Evolutionary conservation across 108 stramenopile genomes (phyloP), one percentile per base, ranked within the genome.

Genomic region (Fragilaria radians): DNA sequence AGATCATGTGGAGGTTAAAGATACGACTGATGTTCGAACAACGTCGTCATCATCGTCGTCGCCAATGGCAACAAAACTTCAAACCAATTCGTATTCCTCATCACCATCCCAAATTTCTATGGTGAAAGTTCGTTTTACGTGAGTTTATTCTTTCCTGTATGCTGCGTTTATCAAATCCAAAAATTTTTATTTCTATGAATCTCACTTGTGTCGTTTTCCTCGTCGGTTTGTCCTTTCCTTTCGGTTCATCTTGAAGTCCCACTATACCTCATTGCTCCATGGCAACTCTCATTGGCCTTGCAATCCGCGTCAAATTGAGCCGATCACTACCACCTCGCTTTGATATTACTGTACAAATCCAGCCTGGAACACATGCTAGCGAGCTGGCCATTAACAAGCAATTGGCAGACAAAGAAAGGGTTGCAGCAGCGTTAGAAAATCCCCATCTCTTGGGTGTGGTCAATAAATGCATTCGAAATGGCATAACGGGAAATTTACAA

Each of bases 251-350:
- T n/a, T n/a, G n/a, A 7, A 42, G 36, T 27, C 50, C 66, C 28
- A 84, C 77, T 14, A 91, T 98, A 25, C 97, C 98, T 22, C 99
- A 99, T 81, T 99, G 99, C 73, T 85, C 85, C 56, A 99, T 99
- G 99, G 97, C 97, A 0, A 99, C 99, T 4, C 67, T 98, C 23
- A 99, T 99, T 59, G 99, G 99, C 14, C 74, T 99, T 1, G 94
- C 94, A 56, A 54, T 99, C 24, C 75, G 89, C 36, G 97, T 98
- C 36, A 98, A 98, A 70, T 79, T 99, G 18, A 60, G 88, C 48
- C 78, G 98, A 29, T 98, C 95, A 0, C 67, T 98, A 17, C 91
- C 95, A 9, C 34, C 78, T 11, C 70, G 95, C 22, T 98, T 95
- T 77, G 96, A 97, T 65, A 74, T 95, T 11, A 46, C 31, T 22